These are phyloP conservation scores for Tolypocladium capitatum DNA, from an alignment of 2,329 filamentous ascomycete genomes.

Conservation along the genomic window DNA sequence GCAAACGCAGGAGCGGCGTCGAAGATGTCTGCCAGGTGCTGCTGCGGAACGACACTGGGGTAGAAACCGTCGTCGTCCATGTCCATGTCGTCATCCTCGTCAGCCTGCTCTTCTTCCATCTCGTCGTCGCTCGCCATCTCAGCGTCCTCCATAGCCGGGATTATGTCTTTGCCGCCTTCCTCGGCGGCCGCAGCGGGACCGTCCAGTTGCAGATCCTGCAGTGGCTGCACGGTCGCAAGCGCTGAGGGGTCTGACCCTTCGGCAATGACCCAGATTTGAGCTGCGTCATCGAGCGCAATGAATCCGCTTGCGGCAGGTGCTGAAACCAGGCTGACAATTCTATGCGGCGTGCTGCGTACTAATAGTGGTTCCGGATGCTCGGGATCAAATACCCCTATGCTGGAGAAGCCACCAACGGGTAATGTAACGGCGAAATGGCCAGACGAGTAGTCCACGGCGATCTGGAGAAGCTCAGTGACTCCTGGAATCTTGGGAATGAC, in stretches of 20 bases:
- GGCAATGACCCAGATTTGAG: conserved; percentile 52
- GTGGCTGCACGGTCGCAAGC: conserved; percentile 38
- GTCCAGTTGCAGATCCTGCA: conserved; percentile 40
- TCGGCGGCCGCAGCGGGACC: conserved; percentile 16
- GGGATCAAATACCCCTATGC: conserved; percentile 55
- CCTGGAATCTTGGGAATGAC: conserved; percentile 33
- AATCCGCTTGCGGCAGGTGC: conserved; percentile 56
- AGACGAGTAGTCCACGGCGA: conserved; percentile 57
- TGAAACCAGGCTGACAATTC: conserved; percentile 55
- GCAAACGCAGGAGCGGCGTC: conserved; percentile 56
- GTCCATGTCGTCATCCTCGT: conserved; percentile 31
- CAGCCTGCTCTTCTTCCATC: conserved; percentile 19
- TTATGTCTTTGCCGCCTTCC: conserved; percentile 13
- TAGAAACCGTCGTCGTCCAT: conserved; percentile 33
- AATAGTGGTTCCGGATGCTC: conserved; percentile 45
- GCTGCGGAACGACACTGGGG: conserved; percentile 49
- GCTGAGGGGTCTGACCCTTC: conserved; percentile 44
- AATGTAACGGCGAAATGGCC: conserved; percentile 54
- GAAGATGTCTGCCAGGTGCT: conserved; percentile 57
- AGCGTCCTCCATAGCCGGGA: conserved; percentile 26
- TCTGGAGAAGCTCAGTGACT: conserved; percentile 38
- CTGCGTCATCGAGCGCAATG: conserved; percentile 60
- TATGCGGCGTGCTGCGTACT: conserved; percentile 39
- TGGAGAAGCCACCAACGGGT: conserved; percentile 31
- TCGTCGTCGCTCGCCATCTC: conserved; percentile 30